Evolutionary conservation across 306 rosid genomes (phyloP), one percentile per base, ranked within the genome.

Genomic region (Lupinus albus): DNA sequence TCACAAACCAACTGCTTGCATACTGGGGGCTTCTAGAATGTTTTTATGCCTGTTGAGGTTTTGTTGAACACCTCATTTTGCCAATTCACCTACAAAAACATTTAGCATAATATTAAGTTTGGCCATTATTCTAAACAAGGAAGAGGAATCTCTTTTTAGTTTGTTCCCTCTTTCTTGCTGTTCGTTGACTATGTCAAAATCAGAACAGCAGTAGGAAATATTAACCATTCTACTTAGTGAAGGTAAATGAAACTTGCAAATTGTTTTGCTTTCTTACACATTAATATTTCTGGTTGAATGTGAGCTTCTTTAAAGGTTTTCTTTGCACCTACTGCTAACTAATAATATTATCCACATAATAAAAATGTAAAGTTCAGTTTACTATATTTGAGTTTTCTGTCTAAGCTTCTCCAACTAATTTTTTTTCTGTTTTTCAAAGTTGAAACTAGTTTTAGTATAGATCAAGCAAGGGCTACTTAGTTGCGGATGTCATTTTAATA

Each of bases 1-100:
- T 21, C 11, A 56, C 38, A 71, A 75, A 33, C 17, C 7, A 51
- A 52, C 62, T 71, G 18, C 72, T 60, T 52, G 39, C 61, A 16
- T 30, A 30, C 25, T 17, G 47, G 60, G 25, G 38, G 36, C 21
- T 57, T 63, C 47, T 73, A 25, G 73, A 55, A 14, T 56, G 64
- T 32, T n/a, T 58, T 35, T 63, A 16, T 25, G 33, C 54, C n/a
- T 72, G 54, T 66, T 52, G 21, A 20, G 35, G 50, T 11, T 65
- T 73, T 30, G 8, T 25, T 8, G 9, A 18, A 41, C 63, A 41
- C 50, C 18, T 49, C 57, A 61, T 51, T 67, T 20, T 44, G 13
- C 38, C 44, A 6, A 51, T 9, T 51, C 14, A 71, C 57, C 48
- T 58, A 64, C n/a, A 51, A 36, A 13, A 2, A 5, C 33, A 39